Evolutionary conservation across 1,284 basidiomycete species (phyloP), one percentile per base, ranked within the genome.

Genomic region (Apiotrichum montevideense): DNA sequence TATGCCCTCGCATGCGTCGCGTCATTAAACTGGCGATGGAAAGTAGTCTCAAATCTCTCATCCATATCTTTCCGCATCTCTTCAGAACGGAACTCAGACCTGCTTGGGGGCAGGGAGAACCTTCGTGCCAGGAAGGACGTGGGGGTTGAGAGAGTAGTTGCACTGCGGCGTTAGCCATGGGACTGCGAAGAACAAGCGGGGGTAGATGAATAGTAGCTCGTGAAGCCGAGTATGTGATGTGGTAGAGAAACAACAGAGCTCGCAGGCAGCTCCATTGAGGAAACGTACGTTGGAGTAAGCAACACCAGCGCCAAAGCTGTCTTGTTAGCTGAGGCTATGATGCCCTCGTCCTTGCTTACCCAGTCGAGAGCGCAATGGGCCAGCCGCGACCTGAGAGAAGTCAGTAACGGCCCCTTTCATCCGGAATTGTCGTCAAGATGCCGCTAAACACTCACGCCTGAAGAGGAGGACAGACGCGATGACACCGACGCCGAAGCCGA

Each of bases 141-240:
- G 87, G 15, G 92, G 90, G 80, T 95, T 95, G 83, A 97, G 95
- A 29, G 89, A 88, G 64, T 90, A 87, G 80, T 97, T 92, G 79
- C 93, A 97, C 83, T 97, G 61, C 13, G n/a, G 21, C 13, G 47
- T 10, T 4, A 35, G 21, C 21, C 21, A 21, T 21, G 21, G 21
- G 21, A 21, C 21, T 21, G 21, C 21, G 21, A 21, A 21, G 21
- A 21, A 21, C 21, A 21, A 21, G 21, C 21, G 21, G 21, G 21
- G 21, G 21, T 21, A 21, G 21, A 21, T 21, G 21, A 21, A 21
- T 21, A 21, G 21, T 21, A 21, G 21, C 21, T 21, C 21, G 21
- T 21, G 21, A 21, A 21, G 21, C 21, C 21, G 21, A 21, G 21
- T 21, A 21, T 21, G 21, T 21, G 21, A 21, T 21, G 21, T 21